These are phyloP conservation scores for Boletus semigastroideus DNA, from an alignment of 1,284 basidiomycete species.

Conservation along the genomic window DNA sequence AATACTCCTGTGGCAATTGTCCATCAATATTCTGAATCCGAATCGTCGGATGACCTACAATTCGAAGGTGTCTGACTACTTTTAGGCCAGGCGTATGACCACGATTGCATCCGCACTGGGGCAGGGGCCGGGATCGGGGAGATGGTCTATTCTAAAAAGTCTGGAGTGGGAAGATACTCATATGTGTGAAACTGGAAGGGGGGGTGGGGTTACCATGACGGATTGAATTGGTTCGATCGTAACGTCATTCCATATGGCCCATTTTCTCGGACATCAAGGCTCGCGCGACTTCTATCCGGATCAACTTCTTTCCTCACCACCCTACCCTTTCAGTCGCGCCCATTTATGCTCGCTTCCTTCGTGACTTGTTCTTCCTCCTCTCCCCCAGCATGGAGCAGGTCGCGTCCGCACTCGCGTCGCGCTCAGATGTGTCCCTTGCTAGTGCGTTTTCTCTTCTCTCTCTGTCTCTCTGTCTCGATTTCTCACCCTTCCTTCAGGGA, in stretches of 20 bases:
- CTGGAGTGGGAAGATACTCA: background rate
- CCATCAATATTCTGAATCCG: background rate
- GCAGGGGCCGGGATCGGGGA: too few species aligned
- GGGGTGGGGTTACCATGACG: background rate
- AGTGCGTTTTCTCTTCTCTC: constrained; percentile 29
- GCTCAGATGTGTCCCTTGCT: constrained; percentile 39
- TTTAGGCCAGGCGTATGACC: background rate
- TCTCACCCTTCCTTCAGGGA: constrained; percentile 30
- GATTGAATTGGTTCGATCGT: background rate
- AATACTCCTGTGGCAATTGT: background rate
- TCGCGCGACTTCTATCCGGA: background rate
- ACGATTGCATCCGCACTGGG: background rate
- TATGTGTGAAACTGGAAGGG: background rate
- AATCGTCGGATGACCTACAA: too few species aligned
- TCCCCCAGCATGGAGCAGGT: constrained; percentile 39
- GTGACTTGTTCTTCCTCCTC: background rate
- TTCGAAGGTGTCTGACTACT: background rate
- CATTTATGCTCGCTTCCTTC: background rate
- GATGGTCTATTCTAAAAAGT: too few species aligned
- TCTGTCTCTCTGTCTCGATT: background rate
- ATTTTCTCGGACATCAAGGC: background rate
- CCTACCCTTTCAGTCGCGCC: background rate
- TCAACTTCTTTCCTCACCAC: background rate
- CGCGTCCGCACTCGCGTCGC: constrained; percentile 30
- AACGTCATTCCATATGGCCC: constrained; percentile 1